Evolutionary conservation across 1,284 basidiomycete genomes (phyloP).

Genomic region (Moesziomyces antarcticus): DNA sequence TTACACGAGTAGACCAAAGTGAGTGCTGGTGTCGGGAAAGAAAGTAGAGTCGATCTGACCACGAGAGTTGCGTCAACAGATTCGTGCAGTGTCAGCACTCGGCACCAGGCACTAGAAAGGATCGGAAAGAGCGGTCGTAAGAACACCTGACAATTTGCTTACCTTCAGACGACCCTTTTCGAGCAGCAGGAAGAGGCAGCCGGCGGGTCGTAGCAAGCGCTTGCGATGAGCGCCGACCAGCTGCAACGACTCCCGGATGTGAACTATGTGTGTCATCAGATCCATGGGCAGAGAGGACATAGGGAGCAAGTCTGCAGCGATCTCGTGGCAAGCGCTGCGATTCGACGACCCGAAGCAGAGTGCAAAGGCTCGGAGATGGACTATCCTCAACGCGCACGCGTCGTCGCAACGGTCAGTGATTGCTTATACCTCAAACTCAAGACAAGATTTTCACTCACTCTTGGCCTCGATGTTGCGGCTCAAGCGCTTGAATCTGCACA

Average conservation of each 20-base stretch:
- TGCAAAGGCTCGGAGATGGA: conserved; percentile 15
- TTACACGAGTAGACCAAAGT: conserved; percentile 28
- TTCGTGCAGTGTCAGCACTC: not conserved
- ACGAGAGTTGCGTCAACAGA: too few species aligned
- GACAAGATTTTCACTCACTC: not conserved
- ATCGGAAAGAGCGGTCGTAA: not conserved
- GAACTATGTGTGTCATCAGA: conserved; percentile 5
- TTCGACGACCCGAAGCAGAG: conserved; percentile 2
- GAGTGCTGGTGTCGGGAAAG: conserved; percentile 7
- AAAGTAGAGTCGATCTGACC: conserved; percentile 13
- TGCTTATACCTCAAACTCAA: not conserved
- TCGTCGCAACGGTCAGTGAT: not conserved
- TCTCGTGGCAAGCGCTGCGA: not conserved
- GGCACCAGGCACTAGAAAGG: not conserved
- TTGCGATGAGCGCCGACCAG: not conserved
- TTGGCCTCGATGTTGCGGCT: conserved; percentile 6
- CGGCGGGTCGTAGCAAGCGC: not conserved
- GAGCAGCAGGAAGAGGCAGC: conserved; percentile 20
- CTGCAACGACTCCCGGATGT: conserved; percentile 8
- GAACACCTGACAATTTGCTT: not conserved
- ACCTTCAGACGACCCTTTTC: conserved; percentile 17
- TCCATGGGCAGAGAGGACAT: conserved; percentile 9
- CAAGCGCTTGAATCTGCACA: conserved; percentile 19
- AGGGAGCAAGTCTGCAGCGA: not conserved
- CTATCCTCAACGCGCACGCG: not conserved